A percentile compares a stretch with the other conserved stretches of the same genome.
phyloP scores from a whole-genome alignment of 2,329 filamentous ascomycete genomes.

The Epichloe typhina region DNA sequence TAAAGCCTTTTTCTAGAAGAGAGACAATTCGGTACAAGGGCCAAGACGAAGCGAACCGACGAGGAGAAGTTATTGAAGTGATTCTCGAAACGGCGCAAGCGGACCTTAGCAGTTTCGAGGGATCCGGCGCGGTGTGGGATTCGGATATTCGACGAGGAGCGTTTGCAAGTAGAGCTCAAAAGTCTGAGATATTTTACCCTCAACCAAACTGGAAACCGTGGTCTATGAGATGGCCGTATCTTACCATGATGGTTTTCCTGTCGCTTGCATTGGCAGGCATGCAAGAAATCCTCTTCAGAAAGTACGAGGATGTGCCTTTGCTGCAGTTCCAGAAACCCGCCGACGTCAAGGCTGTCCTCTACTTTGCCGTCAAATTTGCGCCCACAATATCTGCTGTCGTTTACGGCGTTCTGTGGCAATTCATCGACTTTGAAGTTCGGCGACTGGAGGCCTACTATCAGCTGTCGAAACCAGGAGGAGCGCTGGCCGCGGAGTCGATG shows the following conservation, averaged over 20 bases:
- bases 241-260: constrained; percentile 37
- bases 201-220: constrained; percentile 55
- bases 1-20: constrained; percentile 15
- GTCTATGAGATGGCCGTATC: constrained; percentile 50
- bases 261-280: constrained; percentile 37
- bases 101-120: constrained; percentile 40
- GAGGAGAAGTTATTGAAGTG: constrained; percentile 47
- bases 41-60: constrained; percentile 45
- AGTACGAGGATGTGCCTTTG: constrained; percentile 30
- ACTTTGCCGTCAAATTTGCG: constrained; percentile 50
- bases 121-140: constrained; percentile 20
- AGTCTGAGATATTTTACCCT: constrained; percentile 42
- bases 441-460: constrained; percentile 56
- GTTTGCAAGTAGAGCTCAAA: constrained; percentile 22
- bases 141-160: constrained; percentile 24
- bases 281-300: constrained; percentile 43
- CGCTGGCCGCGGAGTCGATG: constrained; percentile 50
- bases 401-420: constrained; percentile 53
- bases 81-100: constrained; percentile 32
- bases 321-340: constrained; percentile 35
- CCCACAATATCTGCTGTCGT: constrained; percentile 48
- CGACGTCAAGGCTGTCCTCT: constrained; percentile 36
- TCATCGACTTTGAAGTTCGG: constrained; percentile 52
- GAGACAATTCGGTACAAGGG: constrained; percentile 36
- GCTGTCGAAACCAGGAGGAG: constrained; percentile 45